phyloP scores from a whole-genome alignment of 78 protist genomes.

The Dictyostelium citrinum region DNA sequence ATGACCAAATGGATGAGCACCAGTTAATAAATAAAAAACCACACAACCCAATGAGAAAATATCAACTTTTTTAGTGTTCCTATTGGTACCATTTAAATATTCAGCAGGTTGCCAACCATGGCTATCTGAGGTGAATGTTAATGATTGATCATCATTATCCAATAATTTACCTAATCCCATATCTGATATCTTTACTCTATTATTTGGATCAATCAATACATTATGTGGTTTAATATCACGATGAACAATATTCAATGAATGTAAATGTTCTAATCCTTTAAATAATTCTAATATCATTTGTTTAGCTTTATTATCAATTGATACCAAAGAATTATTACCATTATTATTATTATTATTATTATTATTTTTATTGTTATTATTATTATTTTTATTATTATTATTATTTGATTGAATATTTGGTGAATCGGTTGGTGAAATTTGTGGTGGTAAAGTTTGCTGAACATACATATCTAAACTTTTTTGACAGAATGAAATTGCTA shows the following conservation, averaged over 20 bases:
- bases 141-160: constrained; percentile 58
- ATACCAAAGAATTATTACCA: too few relatives aligned
- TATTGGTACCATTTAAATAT: constrained; percentile 42
- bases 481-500: constrained; percentile 74
- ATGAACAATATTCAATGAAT: constrained; percentile 77
- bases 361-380: background rate
- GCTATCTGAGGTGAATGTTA: constrained; percentile 79
- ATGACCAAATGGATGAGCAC: constrained; percentile 89
- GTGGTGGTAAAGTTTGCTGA: background rate
- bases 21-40: constrained; percentile 80
- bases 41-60: constrained; percentile 88
- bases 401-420: background rate
- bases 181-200: constrained; percentile 59
- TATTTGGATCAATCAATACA: constrained; percentile 7
- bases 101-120: constrained; percentile 94
- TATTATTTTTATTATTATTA: background rate
- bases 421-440: background rate
- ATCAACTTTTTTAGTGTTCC: constrained; percentile 85
- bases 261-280: constrained; percentile 84
- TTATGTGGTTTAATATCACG: constrained; percentile 83
- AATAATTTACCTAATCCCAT: constrained; percentile 83
- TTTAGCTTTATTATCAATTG: constrained; percentile 76
- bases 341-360: background rate
- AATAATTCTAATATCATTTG: constrained; percentile 79
- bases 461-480: constrained; percentile 18